Evolutionary conservation across 805 yeast species (phyloP).

Genomic region (Lachancea mirantina): DNA sequence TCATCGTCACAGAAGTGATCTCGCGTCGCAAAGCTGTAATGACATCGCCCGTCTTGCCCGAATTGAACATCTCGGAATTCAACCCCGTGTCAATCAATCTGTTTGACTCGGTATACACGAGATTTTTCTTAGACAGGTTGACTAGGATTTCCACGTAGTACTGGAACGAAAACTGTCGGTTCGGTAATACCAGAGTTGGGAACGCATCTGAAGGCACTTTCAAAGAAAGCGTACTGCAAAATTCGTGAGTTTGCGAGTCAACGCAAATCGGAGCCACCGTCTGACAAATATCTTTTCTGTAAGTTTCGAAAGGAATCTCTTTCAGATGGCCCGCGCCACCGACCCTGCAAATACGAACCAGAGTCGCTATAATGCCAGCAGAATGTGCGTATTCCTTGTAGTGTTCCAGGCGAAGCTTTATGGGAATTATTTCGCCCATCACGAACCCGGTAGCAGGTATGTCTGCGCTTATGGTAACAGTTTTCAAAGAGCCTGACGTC

Average conservation of each 20-base stretch:
- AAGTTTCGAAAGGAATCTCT: constrained; percentile 46
- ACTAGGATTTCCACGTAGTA: constrained; percentile 78
- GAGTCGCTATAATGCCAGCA: constrained; percentile 69
- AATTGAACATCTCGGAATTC: constrained; percentile 3
- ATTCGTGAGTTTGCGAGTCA: constrained; percentile 55
- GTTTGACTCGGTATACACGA: constrained; percentile 30
- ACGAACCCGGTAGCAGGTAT: constrained; percentile 61
- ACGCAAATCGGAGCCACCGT: constrained; percentile 67
- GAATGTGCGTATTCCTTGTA: constrained; percentile 61
- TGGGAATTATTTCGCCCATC: constrained; percentile 73
- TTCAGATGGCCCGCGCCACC: constrained; percentile 50
- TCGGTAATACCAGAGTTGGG: constrained; percentile 69
- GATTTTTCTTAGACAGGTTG: constrained; percentile 62
- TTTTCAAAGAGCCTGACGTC: constrained; percentile 12
- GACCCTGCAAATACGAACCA: constrained; percentile 72
- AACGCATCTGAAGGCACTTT: constrained; percentile 79
- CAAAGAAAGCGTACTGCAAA: constrained; percentile 54
- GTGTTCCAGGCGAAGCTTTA: constrained; percentile 60
- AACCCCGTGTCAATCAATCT: constrained; percentile 17
- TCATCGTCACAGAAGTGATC: constrained; percentile 1
- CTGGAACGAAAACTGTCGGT: constrained; percentile 60
- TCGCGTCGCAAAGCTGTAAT: constrained; percentile 4
- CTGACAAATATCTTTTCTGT: constrained; percentile 78
- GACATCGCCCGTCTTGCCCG: constrained; percentile 5
- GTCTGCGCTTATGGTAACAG: constrained; percentile 39